These are phyloP conservation scores for Ustilago cynodontis DNA, from an alignment of 1,284 basidiomycete species.

Conservation along the genomic window DNA sequence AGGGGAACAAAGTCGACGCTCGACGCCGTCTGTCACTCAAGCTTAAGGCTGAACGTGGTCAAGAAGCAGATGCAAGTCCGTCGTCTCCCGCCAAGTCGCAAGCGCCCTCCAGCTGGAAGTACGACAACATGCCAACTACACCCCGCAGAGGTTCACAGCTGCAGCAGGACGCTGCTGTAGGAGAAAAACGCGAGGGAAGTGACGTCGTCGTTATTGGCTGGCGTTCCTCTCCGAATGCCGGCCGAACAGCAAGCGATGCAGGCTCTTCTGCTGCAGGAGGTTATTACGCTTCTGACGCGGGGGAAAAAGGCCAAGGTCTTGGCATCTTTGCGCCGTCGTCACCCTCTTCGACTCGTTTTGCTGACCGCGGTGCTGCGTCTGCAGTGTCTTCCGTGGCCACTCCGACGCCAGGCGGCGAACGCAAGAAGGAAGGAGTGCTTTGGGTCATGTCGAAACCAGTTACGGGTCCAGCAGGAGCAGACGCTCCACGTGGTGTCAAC, in stretches of 20 bases:
- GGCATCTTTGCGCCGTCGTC: conserved; percentile 21
- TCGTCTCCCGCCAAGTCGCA: conserved; percentile 14
- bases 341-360: not conserved
- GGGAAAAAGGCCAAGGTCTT: conserved; percentile 8
- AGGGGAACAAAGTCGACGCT: not conserved
- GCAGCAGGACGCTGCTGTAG: not conserved
- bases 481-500: conserved; percentile 56
- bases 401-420: conserved; percentile 21
- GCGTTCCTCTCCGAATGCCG: not conserved
- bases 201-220: conserved; percentile 5
- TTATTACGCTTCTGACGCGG: not conserved
- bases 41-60: conserved; percentile 15
- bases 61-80: not conserved
- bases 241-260: conserved; percentile 13
- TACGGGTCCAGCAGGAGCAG: conserved; percentile 44
- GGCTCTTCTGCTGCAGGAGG: conserved; percentile 9
- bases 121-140: conserved; percentile 6
- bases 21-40: conserved; percentile 30
- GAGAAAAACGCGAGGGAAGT: not conserved
- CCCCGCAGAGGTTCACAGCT: conserved; percentile 17
- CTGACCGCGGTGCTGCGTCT: not conserved
- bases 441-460: conserved; percentile 59
- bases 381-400: not conserved
- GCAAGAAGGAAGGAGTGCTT: conserved; percentile 63
- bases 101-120: conserved; percentile 28